Percentiles rank a stretch among this genome's conserved stretches.
Evolutionary conservation across 1,284 basidiomycete genomes (phyloP).

Genomic region (Ceratobasidium sp.): DNA sequence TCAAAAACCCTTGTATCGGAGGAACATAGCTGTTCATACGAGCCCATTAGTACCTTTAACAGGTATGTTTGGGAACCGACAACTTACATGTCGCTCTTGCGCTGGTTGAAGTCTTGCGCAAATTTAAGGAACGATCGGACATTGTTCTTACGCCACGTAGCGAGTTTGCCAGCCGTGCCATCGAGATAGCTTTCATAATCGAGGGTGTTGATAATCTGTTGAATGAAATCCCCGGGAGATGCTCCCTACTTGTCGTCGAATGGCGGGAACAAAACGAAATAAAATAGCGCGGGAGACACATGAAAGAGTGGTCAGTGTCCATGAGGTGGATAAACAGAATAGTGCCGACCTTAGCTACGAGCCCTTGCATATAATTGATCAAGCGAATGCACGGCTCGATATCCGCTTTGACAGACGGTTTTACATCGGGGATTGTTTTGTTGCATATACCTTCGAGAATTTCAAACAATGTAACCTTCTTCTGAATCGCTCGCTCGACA

Average conservation of each 20-base stretch:
- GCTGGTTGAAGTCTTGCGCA: conserved; percentile 57
- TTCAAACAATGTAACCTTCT: conserved; percentile 70
- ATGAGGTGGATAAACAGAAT: neutral
- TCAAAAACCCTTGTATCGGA: neutral
- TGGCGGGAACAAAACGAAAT: too few relatives aligned
- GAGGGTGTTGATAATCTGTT: conserved; percentile 69
- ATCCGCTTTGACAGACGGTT: conserved; percentile 74
- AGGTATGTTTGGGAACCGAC: neutral
- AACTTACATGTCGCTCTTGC: neutral
- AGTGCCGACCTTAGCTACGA: neutral
- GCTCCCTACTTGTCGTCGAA: conserved; percentile 62
- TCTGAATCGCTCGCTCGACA: conserved; percentile 65
- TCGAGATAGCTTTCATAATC: conserved; percentile 79
- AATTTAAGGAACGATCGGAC: neutral
- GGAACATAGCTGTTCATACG: neutral
- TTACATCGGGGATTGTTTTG: conserved; percentile 71
- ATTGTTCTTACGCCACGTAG: neutral
- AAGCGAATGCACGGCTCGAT: conserved; percentile 8
- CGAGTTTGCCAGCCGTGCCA: conserved; percentile 72
- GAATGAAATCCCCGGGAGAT: conserved; percentile 76
- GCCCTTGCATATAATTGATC: neutral
- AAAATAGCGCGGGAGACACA: too few relatives aligned
- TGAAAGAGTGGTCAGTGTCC: too few relatives aligned
- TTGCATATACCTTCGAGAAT: conserved; percentile 73
- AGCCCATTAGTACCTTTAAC: neutral